Percentiles rank a stretch among this genome's conserved stretches.
Evolutionary conservation across 1,284 basidiomycete species (phyloP).

Genomic region (Apiotrichum brassicae): DNA sequence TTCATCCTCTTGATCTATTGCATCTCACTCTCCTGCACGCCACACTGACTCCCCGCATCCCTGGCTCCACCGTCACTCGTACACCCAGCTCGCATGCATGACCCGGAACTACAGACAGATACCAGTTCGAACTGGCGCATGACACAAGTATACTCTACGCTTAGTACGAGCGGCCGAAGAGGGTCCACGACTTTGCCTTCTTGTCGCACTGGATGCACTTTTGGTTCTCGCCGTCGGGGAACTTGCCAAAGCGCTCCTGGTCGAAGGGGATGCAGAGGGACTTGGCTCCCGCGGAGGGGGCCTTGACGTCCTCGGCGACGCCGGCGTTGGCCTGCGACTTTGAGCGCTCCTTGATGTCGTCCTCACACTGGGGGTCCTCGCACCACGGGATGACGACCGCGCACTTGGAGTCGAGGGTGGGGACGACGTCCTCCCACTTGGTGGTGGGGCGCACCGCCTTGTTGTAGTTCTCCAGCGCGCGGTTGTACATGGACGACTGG

Average conservation of each 20-base stretch:
- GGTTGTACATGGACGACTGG: slow-evolving; percentile 80
- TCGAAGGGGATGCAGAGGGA: slow-evolving; percentile 96
- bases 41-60: too few species aligned
- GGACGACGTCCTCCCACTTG: slow-evolving; percentile 87
- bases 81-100: slow-evolving; percentile 3
- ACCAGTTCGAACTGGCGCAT: not conserved
- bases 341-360: slow-evolving; percentile 94
- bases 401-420: slow-evolving; percentile 81
- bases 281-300: slow-evolving; percentile 97
- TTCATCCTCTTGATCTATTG: too few species aligned
- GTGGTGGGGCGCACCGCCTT: slow-evolving; percentile 67
- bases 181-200: slow-evolving; percentile 83
- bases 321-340: slow-evolving; percentile 57
- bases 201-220: slow-evolving; percentile 78
- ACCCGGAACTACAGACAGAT: not conserved
- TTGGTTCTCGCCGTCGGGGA: slow-evolving; percentile 62
- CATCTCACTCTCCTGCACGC: too few species aligned
- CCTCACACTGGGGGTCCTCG: slow-evolving; percentile 87
- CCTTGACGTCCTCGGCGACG: slow-evolving; percentile 79
- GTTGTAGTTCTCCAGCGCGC: slow-evolving; percentile 70
- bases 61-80: too few species aligned
- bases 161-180: slow-evolving; percentile 63
- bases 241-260: slow-evolving; percentile 67
- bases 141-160: too few species aligned
- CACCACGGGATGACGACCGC: slow-evolving; percentile 94